A percentile compares a stretch with the other conserved stretches of the same genome.
phyloP scores from a whole-genome alignment of 2,329 filamentous ascomycete genomes.

The Apiospora arundinis region DNA sequence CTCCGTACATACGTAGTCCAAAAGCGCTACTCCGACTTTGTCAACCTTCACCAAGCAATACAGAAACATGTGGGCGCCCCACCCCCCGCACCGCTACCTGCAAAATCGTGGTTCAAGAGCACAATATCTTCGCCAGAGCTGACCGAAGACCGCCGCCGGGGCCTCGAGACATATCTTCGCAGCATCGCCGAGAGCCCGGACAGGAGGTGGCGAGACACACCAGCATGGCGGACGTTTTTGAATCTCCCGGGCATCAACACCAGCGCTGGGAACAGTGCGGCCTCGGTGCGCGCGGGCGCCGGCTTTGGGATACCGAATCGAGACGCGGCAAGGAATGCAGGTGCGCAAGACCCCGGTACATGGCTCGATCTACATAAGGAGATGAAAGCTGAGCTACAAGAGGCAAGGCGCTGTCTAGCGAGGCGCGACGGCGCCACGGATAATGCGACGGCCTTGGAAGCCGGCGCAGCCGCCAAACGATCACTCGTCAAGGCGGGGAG shows the following conservation, averaged over 20 bases:
- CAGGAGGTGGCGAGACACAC: slow-evolving; percentile 75
- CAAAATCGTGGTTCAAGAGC: slow-evolving; percentile 78
- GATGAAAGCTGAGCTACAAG: slow-evolving; percentile 73
- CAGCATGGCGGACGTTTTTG: slow-evolving; percentile 75
- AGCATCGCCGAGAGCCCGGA: slow-evolving; percentile 77
- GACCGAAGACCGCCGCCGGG: slow-evolving; percentile 71
- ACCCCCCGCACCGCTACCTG: slow-evolving; percentile 72
- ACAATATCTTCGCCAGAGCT: slow-evolving; percentile 73
- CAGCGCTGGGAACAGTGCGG: slow-evolving; percentile 55
- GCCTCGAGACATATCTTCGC: slow-evolving; percentile 74
- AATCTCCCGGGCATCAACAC: slow-evolving; percentile 63
- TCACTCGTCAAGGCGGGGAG: slow-evolving; percentile 72
- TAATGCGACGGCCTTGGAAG: slow-evolving; percentile 59
- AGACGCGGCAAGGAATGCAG: slow-evolving; percentile 46
- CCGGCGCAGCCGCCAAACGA: slow-evolving; percentile 76
- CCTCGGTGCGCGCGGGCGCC: slow-evolving; percentile 53
- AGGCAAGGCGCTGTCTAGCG: slow-evolving; percentile 70
- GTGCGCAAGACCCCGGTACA: slow-evolving; percentile 65
- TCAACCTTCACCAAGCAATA: slow-evolving; percentile 68
- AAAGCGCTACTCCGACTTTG: slow-evolving; percentile 86
- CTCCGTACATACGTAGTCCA: slow-evolving; percentile 77
- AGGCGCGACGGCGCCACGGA: slow-evolving; percentile 67
- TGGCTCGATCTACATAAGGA: slow-evolving; percentile 81
- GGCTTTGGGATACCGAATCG: slow-evolving; percentile 41
- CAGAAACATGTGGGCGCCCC: slow-evolving; percentile 63